Evolutionary conservation across 2,329 filamentous ascomycete genomes (phyloP), one percentile per base, ranked within the genome.

Genomic region (Colletotrichum abscissum): DNA sequence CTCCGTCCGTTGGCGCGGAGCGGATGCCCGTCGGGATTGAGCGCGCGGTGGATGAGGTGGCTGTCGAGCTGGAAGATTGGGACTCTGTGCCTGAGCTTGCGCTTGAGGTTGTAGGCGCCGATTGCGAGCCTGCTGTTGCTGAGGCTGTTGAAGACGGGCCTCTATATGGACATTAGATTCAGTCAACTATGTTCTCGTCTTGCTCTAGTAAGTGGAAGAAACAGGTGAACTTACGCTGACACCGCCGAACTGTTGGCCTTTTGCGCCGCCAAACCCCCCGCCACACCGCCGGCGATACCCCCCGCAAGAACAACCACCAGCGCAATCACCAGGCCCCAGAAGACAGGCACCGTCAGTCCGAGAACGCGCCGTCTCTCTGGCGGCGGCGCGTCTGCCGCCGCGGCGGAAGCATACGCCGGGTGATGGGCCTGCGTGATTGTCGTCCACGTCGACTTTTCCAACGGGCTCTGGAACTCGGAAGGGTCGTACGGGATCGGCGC

Each of bases 241-340:
- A 55, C 38, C 5, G 33, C 42, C 9, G 57, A 64, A n/a, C 67
- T 62, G 16, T 66, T 62, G 38, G 63, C n/a, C 11, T 68, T 70
- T n/a, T 59, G 71, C 33, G 73, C 72, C 26, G 74, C 69, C 30
- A 77, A 57, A 1, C 76, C 72, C 9, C 71, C 76, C 8, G 75
- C 76, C 5, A 77, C 68, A 6, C 76, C 76, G 12, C 76, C 76
- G 1, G 75, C 76, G 1, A 77, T 73, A 5, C 63, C 74, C 9
- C 56, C 76, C 0, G 72, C 75, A 24, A 77, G 30, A 16, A 78
- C 28, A 4, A 77, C 35, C n/a, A 75, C 67, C 35, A 76, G 22
- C 4, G 46, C 46, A 14, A 74, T 57, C 16, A 77, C 24, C 7
- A 77, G 28, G 5, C 52, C 56, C 76, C 76, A 77, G 49, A 77